phyloP scores from a whole-genome alignment of 2,329 filamentous ascomycete species.

The Fragosphaeria purpurea region DNA sequence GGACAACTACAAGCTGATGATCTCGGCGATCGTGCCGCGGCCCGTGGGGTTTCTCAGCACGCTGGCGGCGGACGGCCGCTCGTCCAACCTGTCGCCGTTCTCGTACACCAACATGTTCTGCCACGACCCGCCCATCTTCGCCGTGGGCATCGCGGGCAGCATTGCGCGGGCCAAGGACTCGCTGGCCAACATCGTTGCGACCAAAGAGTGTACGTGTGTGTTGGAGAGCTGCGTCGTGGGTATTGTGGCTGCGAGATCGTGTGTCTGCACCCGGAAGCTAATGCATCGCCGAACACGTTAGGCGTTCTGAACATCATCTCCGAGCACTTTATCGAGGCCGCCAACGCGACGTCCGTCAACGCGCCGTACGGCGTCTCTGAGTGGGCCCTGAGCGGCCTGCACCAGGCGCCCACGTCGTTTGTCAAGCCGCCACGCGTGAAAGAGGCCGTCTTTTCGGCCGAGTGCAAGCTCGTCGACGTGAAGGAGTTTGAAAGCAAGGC shows the following conservation, averaged over 20 bases:
- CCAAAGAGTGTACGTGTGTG: slow-evolving; percentile 49
- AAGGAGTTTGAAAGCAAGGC: slow-evolving; percentile 68
- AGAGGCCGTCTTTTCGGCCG: slow-evolving; percentile 75
- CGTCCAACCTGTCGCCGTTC: slow-evolving; percentile 75
- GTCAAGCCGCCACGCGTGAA: slow-evolving; percentile 57
- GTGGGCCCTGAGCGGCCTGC: slow-evolving; percentile 70
- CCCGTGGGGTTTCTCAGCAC: slow-evolving; percentile 62
- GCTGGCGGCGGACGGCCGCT: slow-evolving; percentile 43
- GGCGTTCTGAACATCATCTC: slow-evolving; percentile 76
- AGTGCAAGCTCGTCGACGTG: slow-evolving; percentile 65
- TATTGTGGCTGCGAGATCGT: too few species aligned
- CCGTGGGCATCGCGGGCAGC: slow-evolving; percentile 40
- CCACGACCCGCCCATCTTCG: slow-evolving; percentile 81
- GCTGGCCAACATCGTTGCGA: slow-evolving; percentile 61
- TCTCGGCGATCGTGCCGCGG: slow-evolving; percentile 71
- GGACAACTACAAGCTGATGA: slow-evolving; percentile 88
- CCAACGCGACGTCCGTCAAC: slow-evolving; percentile 72
- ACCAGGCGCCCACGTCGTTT: slow-evolving; percentile 50
- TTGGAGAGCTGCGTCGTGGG: too few species aligned
- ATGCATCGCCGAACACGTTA: slow-evolving; percentile 20
- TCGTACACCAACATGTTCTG: slow-evolving; percentile 76
- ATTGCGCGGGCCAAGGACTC: slow-evolving; percentile 61
- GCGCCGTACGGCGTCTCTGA: slow-evolving; percentile 67
- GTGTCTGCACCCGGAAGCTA: too few species aligned
- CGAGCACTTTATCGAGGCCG: slow-evolving; percentile 77